Conservation (phyloP, 768 basidiomycete species). For the Termitomyces sp. region DNA sequence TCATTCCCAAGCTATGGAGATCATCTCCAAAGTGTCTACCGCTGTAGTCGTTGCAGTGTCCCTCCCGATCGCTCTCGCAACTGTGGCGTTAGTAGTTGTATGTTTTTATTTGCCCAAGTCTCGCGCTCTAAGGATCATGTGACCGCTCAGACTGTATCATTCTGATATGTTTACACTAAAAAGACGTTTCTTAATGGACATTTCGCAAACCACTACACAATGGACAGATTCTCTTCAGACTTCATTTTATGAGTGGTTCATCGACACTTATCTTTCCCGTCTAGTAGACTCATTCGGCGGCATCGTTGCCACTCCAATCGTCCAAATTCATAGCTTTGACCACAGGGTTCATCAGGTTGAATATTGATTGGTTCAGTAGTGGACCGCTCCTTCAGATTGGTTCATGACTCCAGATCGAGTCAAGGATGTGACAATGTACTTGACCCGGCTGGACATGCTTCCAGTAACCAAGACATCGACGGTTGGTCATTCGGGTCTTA, state of each 20-base stretch:
- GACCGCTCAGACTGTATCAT: not conserved
- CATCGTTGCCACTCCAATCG: not conserved
- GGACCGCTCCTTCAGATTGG: not conserved
- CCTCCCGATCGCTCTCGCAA: conserved; percentile 30
- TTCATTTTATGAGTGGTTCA: not conserved
- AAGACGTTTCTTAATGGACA: not conserved
- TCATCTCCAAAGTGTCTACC: conserved; percentile 18
- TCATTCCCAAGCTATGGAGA: conserved; percentile 3
- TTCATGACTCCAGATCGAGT: not conserved
- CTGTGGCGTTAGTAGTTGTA: conserved; percentile 30
- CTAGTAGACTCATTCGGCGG: not conserved
- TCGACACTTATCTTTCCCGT: not conserved
- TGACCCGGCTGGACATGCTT: no score
- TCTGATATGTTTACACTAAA: not conserved
- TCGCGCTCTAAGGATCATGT: conserved; percentile 4
- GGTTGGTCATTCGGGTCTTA: no score
- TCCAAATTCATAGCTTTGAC: not conserved
- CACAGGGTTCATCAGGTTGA: not conserved
- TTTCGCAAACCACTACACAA: not conserved
- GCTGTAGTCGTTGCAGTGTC: conserved; percentile 24
- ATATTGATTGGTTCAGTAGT: not conserved
- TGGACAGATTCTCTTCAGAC: not conserved
- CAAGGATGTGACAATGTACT: not conserved
- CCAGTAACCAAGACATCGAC: no score
- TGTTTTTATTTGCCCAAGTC: conserved; percentile 16